These are phyloP conservation scores for Trametes gibbosa DNA, from an alignment of 768 basidiomycete genomes.

Conservation along the genomic window DNA sequence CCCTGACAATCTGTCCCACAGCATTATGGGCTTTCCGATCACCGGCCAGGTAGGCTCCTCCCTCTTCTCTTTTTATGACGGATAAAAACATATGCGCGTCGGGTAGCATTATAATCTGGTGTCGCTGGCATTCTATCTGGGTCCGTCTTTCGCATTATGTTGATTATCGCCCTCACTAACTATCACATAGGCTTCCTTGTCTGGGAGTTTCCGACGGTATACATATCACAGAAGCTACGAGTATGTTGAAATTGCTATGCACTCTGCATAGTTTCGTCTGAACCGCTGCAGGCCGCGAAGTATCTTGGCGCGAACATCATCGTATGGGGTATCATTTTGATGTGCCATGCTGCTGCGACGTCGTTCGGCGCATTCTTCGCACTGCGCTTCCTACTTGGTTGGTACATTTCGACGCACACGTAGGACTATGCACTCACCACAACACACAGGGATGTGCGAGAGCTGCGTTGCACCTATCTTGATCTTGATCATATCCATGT, in stretches of 20 bases:
- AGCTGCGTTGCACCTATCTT: conserved; percentile 62
- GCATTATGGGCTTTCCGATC: conserved; percentile 68
- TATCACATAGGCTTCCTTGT: conserved; percentile 45
- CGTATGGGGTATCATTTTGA: conserved; percentile 56
- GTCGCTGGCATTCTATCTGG: conserved; percentile 62
- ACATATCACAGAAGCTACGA: conserved; percentile 56
- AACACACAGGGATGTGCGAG: conserved; percentile 57
- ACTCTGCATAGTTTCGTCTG: too few relatives aligned
- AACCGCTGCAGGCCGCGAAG: conserved; percentile 46
- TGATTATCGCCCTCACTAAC: not conserved
- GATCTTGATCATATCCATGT: conserved; percentile 63
- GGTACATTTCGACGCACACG: not conserved
- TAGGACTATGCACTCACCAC: not conserved
- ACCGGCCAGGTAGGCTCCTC: conserved; percentile 45
- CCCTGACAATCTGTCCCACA: conserved; percentile 20
- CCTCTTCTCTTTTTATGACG: too few relatives aligned
- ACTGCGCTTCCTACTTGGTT: conserved; percentile 58
- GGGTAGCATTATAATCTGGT: conserved; percentile 58
- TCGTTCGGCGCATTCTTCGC: conserved; percentile 63
- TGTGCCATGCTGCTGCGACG: conserved; percentile 55
- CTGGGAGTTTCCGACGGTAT: conserved; percentile 66
- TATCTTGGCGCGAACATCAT: conserved; percentile 52
- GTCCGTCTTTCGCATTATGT: conserved; percentile 27
- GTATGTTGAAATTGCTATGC: not conserved
- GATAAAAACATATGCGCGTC: not conserved